Conservation (phyloP, 257 asterid species). For the Nicotiana otophora region DNA sequence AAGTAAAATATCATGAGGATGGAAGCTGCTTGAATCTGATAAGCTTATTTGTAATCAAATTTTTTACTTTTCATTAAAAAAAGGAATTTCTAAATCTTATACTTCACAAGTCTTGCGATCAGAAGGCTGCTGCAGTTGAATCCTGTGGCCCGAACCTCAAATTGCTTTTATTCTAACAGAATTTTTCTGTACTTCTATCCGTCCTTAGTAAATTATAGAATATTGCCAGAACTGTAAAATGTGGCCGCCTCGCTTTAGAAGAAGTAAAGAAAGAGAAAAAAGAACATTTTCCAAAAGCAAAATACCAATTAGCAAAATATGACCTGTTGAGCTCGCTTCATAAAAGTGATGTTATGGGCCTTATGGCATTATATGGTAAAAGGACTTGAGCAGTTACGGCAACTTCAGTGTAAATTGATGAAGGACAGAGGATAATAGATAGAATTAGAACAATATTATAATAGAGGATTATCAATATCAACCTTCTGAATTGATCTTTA, state of each 20-base stretch:
- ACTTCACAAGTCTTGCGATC: neutral
- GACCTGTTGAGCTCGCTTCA: neutral
- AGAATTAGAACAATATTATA: neutral
- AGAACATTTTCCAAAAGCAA: neutral
- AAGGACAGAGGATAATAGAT: neutral
- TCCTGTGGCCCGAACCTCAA: neutral
- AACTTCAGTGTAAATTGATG: neutral
- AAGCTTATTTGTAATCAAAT: neutral
- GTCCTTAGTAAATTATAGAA: neutral
- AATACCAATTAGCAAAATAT: conserved; percentile 1
- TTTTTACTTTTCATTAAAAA: neutral
- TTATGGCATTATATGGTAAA: neutral
- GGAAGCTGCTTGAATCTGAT: neutral
- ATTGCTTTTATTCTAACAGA: neutral
- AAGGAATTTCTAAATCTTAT: neutral
- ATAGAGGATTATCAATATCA: neutral
- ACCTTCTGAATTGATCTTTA: neutral
- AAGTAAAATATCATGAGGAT: neutral
- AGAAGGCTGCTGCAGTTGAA: neutral
- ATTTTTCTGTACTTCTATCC: neutral
- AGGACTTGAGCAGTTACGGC: neutral
- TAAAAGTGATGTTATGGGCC: neutral
- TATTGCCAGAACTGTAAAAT: neutral
- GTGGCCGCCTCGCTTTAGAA: neutral
- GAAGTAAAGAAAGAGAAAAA: neutral